Evolutionary conservation across 441 rosid species (phyloP), one percentile per base, ranked within the genome.

Genomic region (Macaranga tanarius): DNA sequence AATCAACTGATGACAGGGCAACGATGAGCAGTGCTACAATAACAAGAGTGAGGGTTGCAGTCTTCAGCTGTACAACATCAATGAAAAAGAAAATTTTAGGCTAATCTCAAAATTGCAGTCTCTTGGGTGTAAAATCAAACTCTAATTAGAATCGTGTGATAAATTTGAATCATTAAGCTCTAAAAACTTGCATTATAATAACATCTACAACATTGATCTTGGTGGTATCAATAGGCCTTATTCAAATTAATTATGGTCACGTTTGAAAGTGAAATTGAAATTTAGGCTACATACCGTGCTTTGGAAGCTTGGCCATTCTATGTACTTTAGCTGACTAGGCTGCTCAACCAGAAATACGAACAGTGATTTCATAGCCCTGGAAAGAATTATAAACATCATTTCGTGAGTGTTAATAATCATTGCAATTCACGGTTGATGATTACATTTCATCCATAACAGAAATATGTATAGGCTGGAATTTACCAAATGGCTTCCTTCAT

Each of bases 281-380:
- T 7, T 47, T 52, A 34, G n/a, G 69, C 38, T 52, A 23, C 74
- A 22, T 82, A 93, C 97, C 72, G 96, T 93, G 90, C 77, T 85
- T 67, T 80, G 83, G 56, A 88, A 88, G 78, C 91, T 75, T 19
- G 98, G 96, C 97, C 98, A 93, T 73, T 93, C 97, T 72, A 92
- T 82, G 85, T 84, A 85, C 82, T 85, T 93, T 44, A 93, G 88
- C 83, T 91, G 81, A 51, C 81, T 54, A 7, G 81, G 81, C 59
- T 78, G 81, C 72, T 78, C 81, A 60, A 25, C 52, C 31, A 74
- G 77, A 61, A 78, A 78, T 31, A 34, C 7, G 16, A 70, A 59
- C n/a, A 78, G 23, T 0, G 75, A 52, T 52, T 65, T 70, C 65
- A 17, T n/a, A 55, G 84, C 80, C 97, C 97, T 93, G 80, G n/a